Percentiles rank a stretch among this genome's conserved stretches.
phyloP scores from a whole-genome alignment of 202 grass and related monocot genomes.

The Saccharum hybrid region DNA sequence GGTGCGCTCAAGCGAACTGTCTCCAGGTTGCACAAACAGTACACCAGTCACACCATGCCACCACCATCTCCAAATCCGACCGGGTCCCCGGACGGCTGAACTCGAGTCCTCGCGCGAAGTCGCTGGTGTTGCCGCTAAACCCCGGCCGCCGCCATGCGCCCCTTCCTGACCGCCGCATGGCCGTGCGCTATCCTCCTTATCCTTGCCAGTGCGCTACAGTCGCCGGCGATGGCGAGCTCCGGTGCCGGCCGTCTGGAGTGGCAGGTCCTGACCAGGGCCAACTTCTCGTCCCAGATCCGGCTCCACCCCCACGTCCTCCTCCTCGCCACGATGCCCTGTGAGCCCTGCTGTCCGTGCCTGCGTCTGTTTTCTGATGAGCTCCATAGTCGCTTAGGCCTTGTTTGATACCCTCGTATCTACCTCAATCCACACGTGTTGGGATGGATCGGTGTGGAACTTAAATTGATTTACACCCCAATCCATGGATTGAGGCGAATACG shows the following conservation, averaged over 20 bases:
- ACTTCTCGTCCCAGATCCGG: conserved; percentile 96
- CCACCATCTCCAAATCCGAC: neutral
- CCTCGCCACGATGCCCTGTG: conserved; percentile 83
- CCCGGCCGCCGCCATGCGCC: conserved; percentile 43
- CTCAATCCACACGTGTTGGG: neutral
- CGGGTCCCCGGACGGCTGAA: neutral
- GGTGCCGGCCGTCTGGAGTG: conserved; percentile 47
- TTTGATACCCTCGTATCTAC: too few species aligned
- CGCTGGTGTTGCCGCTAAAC: neutral
- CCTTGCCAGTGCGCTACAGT: conserved; percentile 17
- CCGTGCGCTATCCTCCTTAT: conserved; percentile 45
- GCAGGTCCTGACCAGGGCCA: conserved; percentile 64
- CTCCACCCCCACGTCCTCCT: conserved; percentile 71
- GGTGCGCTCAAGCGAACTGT: too few species aligned
- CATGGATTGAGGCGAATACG: neutral
- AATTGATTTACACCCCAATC: neutral
- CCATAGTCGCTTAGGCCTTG: conserved; percentile 2
- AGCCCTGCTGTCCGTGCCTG: conserved; percentile 27
- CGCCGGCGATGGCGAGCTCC: conserved; percentile 29
- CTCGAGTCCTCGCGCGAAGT: neutral
- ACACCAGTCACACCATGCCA: too few species aligned
- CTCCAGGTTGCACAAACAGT: too few species aligned
- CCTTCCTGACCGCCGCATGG: conserved; percentile 38
- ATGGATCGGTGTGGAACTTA: neutral
- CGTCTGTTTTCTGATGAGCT: neutral